These are phyloP conservation scores for Cyberlindnera lachancei DNA, from an alignment of 805 yeast genomes.

Conservation along the genomic window DNA sequence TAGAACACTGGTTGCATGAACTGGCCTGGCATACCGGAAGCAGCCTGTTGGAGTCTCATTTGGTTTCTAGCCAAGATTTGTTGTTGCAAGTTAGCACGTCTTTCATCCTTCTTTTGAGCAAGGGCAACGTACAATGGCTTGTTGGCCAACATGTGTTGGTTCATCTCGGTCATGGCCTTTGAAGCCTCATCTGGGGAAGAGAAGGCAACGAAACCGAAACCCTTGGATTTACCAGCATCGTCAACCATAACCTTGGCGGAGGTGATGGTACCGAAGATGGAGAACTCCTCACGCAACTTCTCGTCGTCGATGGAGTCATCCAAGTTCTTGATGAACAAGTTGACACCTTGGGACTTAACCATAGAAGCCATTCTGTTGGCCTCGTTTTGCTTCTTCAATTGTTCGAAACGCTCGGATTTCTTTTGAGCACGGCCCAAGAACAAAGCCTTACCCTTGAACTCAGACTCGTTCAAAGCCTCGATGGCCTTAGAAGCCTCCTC, in stretches of 20 bases:
- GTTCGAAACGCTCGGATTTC: conserved; percentile 96
- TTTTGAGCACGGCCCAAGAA: conserved; percentile 99
- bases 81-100: conserved; percentile 95
- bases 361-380: conserved; percentile 84
- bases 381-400: conserved; percentile 92
- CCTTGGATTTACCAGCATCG: conserved; percentile 91
- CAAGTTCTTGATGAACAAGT: conserved; percentile 93
- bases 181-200: conserved; percentile 98
- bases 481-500: conserved; percentile 87
- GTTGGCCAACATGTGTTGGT: conserved; percentile 89
- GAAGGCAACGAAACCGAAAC: conserved; percentile 98
- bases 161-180: conserved; percentile 96
- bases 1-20: conserved; percentile 78
- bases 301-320: conserved; percentile 92
- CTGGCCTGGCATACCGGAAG: conserved; percentile 82
- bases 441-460: conserved; percentile 75
- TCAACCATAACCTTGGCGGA: conserved; percentile 95
- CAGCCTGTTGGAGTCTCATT: conserved; percentile 96
- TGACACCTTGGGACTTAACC: conserved; percentile 94
- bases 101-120: conserved; percentile 97
- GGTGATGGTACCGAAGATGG: conserved; percentile 90
- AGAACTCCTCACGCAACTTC: conserved; percentile 83
- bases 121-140: conserved; percentile 98
- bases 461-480: conserved; percentile 83
- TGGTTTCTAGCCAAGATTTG: conserved; percentile 98